Evolutionary conservation across 345 rosid genomes (phyloP).

Genomic region (Salix dunnii): DNA sequence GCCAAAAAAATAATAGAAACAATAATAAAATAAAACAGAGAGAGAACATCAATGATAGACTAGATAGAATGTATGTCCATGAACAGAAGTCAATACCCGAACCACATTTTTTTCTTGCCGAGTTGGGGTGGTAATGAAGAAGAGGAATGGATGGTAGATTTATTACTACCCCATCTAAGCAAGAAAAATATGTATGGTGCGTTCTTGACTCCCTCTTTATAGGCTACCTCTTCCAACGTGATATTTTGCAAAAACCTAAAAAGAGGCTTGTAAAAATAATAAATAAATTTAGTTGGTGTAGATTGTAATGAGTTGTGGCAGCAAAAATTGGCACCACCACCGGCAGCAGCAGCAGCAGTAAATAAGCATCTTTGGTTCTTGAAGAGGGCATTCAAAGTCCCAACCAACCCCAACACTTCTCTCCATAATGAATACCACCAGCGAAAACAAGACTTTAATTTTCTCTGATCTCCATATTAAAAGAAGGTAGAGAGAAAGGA

Average conservation of each 20-base stretch:
- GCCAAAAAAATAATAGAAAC: neutral
- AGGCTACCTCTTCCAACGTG: constrained; percentile 13
- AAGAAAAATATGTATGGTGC: constrained; percentile 64
- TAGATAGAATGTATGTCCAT: constrained; percentile 16
- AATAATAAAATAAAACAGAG: neutral
- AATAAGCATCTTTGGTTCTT: constrained; percentile 29
- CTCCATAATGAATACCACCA: constrained; percentile 38
- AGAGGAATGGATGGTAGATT: neutral
- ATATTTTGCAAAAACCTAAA: constrained; percentile 19
- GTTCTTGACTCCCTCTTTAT: constrained; percentile 83
- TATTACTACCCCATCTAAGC: constrained; percentile 8
- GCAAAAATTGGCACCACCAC: constrained; percentile 19
- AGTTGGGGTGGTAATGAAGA: neutral
- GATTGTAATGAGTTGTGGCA: constrained; percentile 40
- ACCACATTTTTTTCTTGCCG: constrained; percentile 43
- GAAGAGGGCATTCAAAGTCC: constrained; percentile 49
- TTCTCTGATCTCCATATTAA: constrained; percentile 42
- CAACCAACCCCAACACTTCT: constrained; percentile 44
- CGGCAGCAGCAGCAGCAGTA: constrained; percentile 32
- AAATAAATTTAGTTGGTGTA: constrained; percentile 30
- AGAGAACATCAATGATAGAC: neutral
- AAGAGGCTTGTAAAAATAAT: constrained; percentile 15
- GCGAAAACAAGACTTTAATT: constrained; percentile 25
- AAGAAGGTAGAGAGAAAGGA: constrained; percentile 35
- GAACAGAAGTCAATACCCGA: constrained; percentile 97